A percentile compares a stretch with the other conserved stretches of the same genome.
Conservation (phyloP, 495 filamentous ascomycete species). For the Talaromyces ruber region DNA sequence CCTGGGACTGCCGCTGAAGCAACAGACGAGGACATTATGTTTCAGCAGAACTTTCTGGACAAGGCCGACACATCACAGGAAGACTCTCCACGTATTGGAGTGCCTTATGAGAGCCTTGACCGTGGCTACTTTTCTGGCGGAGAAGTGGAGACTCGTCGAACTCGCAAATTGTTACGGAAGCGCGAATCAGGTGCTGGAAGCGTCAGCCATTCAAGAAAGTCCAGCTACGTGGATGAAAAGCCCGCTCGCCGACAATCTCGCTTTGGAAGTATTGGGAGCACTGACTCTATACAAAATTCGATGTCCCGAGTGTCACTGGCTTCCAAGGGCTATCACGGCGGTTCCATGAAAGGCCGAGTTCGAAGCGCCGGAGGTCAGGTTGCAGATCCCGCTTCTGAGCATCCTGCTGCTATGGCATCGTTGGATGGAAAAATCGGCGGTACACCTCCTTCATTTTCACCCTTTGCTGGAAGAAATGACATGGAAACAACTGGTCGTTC, state of each 20-base stretch:
- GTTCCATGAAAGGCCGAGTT: slow-evolving; percentile 36
- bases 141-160: slow-evolving; percentile 63
- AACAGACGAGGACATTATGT: slow-evolving; percentile 10
- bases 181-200: slow-evolving; percentile 48
- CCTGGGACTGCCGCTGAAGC: slow-evolving; percentile 29
- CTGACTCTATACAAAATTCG: slow-evolving; percentile 46
- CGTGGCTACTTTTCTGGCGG: slow-evolving; percentile 91
- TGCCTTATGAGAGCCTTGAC: slow-evolving; percentile 55
- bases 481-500: slow-evolving; percentile 44
- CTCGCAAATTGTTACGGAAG: slow-evolving; percentile 74
- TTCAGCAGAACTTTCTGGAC: slow-evolving; percentile 16
- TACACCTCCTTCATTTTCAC: slow-evolving; percentile 39
- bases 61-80: slow-evolving; percentile 8
- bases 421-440: slow-evolving; percentile 48
- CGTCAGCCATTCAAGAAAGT: slow-evolving; percentile 49
- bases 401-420: slow-evolving; percentile 49
- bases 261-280: slow-evolving; percentile 67
- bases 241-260: slow-evolving; percentile 65
- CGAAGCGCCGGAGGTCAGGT: slow-evolving; percentile 37
- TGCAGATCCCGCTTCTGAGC: slow-evolving; percentile 29
- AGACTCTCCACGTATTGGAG: slow-evolving; percentile 4
- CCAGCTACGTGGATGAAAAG: slow-evolving; percentile 67
- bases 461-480: slow-evolving; percentile 38
- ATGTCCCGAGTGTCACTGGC: slow-evolving; percentile 27
- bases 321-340: slow-evolving; percentile 55